Conservation (phyloP, 1,139 yeast genomes). For the Geotrichum carabidarum region DNA sequence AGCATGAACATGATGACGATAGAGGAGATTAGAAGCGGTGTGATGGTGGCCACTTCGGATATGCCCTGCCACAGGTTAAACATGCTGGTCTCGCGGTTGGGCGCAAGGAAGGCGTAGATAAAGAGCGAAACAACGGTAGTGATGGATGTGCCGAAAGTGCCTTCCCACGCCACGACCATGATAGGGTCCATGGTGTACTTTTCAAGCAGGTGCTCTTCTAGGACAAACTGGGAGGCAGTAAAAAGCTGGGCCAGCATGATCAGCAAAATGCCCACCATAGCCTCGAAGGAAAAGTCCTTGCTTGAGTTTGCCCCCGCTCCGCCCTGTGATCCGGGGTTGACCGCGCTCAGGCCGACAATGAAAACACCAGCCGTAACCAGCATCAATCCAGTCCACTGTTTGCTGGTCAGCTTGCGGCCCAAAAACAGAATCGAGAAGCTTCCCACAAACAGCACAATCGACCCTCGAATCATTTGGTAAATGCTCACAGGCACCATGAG, state of each 20-base stretch:
- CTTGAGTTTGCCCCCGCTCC: conserved; percentile 46
- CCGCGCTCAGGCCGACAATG: conserved; percentile 69
- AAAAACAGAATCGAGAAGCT: conserved; percentile 62
- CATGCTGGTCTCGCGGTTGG: conserved; percentile 41
- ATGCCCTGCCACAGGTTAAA: conserved; percentile 57
- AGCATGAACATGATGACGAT: conserved; percentile 66
- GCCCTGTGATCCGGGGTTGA: conserved; percentile 22
- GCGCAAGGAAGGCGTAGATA: conserved; percentile 42
- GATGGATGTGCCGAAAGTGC: conserved; percentile 55
- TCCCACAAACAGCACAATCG: conserved; percentile 73
- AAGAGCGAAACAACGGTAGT: conserved; percentile 45
- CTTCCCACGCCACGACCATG: conserved; percentile 69
- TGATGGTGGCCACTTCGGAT: conserved; percentile 44
- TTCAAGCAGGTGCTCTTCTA: conserved; percentile 64
- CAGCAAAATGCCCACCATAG: conserved; percentile 51
- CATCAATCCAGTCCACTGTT: conserved; percentile 65
- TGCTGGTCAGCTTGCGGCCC: conserved; percentile 49
- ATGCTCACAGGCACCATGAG: conserved; percentile 71
- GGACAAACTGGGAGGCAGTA: conserved; percentile 71
- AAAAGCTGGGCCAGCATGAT: conserved; percentile 60
- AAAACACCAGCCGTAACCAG: conserved; percentile 64
- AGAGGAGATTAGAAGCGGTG: conserved; percentile 49
- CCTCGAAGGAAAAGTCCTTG: conserved; percentile 22
- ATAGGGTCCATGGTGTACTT: conserved; percentile 55
- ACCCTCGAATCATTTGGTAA: conserved; percentile 83